Evolutionary conservation across 2,329 filamentous ascomycete genomes (phyloP), one percentile per base, ranked within the genome.

Genomic region (Ophiobolus disseminans): DNA sequence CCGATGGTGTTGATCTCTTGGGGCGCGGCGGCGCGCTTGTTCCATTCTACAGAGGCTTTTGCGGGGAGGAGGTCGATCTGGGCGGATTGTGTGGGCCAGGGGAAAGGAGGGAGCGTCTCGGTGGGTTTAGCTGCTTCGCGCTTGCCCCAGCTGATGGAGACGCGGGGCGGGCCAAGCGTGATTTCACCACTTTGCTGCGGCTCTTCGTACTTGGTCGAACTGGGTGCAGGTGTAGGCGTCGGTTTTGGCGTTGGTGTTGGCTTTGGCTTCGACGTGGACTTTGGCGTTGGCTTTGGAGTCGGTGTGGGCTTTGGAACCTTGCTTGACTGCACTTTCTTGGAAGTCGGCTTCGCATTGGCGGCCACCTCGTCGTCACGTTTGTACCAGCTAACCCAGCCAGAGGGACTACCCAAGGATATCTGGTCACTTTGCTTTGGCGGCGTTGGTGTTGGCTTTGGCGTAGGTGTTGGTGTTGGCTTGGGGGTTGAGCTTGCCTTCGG

Each of bases 91-190:
- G 35, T 44, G 11, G 32, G 46, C 17, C 35, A 31, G 6, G 39
- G 39, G 39, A 31, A 31, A 13, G 39, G 39, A 22, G 39, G 39
- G n/a, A 32, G 14, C 8, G 32, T 26, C 19, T 39, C 37, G n/a
- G 25, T 34, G 10, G 23, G 25, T 26, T 11, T 11, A 8, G 13
- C 14, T n/a, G 23, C 21, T n/a, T 43, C 46, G 19, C 10, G 36
- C 38, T 25, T 41, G 28, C n/a, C 47, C 53, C 53, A 57, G 19
- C 31, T 48, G 30, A 58, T 25, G 13, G 45, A 54, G 39, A 31
- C 50, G 8, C 41, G 22, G 8, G 59, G 54, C 4, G 44, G 47
- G 9, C 51, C 51, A 16, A 60, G 30, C 14, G 37, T 55, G 30
- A 60, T 52, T 4, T 56, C 36, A 17, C 54, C 45, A 17, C 44